phyloP scores from a whole-genome alignment of 257 asterid species.

The Solanum okadae region DNA sequence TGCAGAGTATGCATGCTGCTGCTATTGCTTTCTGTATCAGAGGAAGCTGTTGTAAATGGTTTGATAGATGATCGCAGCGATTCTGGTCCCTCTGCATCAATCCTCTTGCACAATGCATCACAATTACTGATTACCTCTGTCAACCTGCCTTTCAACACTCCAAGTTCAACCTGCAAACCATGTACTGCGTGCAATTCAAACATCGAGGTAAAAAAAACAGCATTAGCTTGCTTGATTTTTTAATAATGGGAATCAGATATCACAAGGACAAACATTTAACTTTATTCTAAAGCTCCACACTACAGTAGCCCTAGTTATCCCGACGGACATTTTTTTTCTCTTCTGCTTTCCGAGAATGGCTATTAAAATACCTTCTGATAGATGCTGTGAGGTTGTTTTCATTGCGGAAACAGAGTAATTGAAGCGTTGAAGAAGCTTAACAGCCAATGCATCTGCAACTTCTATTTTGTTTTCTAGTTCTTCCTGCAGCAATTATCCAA shows the following conservation, averaged over 20 bases:
- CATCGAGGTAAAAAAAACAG: neutral
- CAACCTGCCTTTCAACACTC: constrained; percentile 85
- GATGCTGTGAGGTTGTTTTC: constrained; percentile 75
- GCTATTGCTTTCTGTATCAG: constrained; percentile 9
- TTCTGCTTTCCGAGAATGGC: neutral
- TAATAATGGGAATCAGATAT: neutral
- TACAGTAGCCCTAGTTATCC: neutral
- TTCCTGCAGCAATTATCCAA: constrained; percentile 42
- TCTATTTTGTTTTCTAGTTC: constrained; percentile 87
- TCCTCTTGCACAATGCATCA: constrained; percentile 87
- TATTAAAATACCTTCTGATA: constrained; percentile 61
- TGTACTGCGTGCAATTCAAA: constrained; percentile 45
- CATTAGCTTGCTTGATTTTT: neutral
- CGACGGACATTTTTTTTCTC: neutral
- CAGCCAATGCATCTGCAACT: constrained; percentile 88
- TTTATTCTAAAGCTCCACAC: neutral
- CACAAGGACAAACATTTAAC: neutral
- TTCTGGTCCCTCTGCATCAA: constrained; percentile 70
- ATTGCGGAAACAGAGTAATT: constrained; percentile 79
- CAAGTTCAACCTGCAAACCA: constrained; percentile 86
- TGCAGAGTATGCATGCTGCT: neutral
- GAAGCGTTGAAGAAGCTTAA: constrained; percentile 90
- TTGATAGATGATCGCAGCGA: constrained; percentile 56
- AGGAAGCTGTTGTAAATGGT: constrained; percentile 41
- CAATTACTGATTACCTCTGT: constrained; percentile 90